A percentile compares a stretch with the other conserved stretches of the same genome.
phyloP scores from a whole-genome alignment of 257 asterid species.

The Salvia hispanica region DNA sequence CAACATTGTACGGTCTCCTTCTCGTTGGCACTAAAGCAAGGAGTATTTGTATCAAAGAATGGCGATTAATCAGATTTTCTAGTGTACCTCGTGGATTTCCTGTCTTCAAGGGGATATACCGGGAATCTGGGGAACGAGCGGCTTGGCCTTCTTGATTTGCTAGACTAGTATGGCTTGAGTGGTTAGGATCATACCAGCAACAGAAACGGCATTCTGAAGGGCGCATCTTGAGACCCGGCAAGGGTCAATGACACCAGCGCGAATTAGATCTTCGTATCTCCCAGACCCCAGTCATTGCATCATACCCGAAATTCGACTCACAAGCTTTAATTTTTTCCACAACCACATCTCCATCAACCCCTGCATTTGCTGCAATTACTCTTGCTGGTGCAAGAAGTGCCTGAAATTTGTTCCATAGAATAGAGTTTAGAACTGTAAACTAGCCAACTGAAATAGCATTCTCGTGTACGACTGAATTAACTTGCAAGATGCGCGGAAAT shows the following conservation, averaged over 20 bases:
- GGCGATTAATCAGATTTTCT: not conserved
- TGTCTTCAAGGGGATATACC: constrained; percentile 65
- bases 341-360: constrained; percentile 78
- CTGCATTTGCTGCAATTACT: constrained; percentile 83
- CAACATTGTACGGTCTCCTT: too few relatives aligned
- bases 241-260: constrained; percentile 88
- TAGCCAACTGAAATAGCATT: not conserved
- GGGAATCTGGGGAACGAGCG: constrained; percentile 67
- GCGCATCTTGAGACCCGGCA: constrained; percentile 77
- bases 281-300: constrained; percentile 83
- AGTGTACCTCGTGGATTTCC: constrained; percentile 15
- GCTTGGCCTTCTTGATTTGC: constrained; percentile 66
- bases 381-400: constrained; percentile 94
- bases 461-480: not conserved
- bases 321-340: constrained; percentile 59
- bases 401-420: constrained; percentile 50
- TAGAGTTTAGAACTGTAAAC: constrained; percentile 5
- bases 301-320: constrained; percentile 66
- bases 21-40: not conserved
- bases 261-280: constrained; percentile 73
- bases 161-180: constrained; percentile 87
- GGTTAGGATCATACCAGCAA: constrained; percentile 82
- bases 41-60: not conserved
- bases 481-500: not conserved
- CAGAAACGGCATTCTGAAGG: constrained; percentile 86